phyloP scores from a whole-genome alignment of 78 protist species.

The Monocercomonoides exilis region DNA sequence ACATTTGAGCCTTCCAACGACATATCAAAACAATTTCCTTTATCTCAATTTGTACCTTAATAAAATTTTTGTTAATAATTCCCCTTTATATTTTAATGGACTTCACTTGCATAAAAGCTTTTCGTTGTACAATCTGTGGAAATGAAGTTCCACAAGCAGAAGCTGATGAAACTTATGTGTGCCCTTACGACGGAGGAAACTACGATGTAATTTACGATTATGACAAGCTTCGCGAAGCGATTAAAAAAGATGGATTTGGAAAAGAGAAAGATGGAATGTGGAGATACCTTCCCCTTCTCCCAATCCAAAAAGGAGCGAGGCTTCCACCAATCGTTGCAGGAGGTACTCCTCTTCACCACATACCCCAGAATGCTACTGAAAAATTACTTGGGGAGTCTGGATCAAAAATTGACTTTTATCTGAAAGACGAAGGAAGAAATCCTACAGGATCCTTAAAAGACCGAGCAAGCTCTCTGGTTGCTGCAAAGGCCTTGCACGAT shows the following conservation, averaged over 20 bases:
- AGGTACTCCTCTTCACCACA: constrained; percentile 25
- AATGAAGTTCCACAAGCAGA: neutral
- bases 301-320: neutral
- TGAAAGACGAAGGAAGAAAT: constrained; percentile 45
- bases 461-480: constrained; percentile 36
- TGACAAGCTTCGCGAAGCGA: neutral
- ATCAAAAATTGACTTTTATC: neutral
- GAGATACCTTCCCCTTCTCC: constrained; percentile 11
- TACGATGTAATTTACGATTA: neutral
- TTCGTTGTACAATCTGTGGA: neutral
- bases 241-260: neutral
- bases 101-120: neutral
- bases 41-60: too few species aligned
- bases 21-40: too few species aligned
- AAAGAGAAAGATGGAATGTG: neutral
- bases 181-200: constrained; percentile 1
- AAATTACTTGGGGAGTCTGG: neutral
- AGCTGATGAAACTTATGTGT: neutral
- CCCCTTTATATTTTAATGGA: too few species aligned
- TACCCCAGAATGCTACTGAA: neutral
- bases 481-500: neutral
- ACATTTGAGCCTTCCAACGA: too few species aligned
- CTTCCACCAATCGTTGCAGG: constrained; percentile 14
- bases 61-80: too few species aligned
- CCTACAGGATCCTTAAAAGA: constrained; percentile 48